Conservation (phyloP, 345 rosid species). For the Alliaria petiolata region DNA sequence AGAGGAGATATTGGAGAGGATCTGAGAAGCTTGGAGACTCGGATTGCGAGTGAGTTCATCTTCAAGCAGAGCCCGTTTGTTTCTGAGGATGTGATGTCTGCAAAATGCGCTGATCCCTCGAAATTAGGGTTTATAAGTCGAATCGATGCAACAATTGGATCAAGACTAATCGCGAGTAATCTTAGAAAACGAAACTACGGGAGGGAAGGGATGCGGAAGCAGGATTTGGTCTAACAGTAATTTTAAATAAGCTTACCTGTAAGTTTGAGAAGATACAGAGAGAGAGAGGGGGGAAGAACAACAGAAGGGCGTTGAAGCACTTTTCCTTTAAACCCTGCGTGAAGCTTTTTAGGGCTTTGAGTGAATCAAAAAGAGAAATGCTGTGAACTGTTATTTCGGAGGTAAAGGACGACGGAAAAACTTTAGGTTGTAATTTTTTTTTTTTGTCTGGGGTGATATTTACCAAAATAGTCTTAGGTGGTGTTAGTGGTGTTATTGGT, state of each 20-base stretch:
- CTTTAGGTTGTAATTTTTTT: too few species aligned
- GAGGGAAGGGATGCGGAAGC: neutral
- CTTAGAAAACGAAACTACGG: neutral
- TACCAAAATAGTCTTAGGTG: too few species aligned
- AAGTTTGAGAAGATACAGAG: neutral
- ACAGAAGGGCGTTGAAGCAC: neutral
- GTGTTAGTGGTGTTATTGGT: too few species aligned
- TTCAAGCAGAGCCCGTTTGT: neutral
- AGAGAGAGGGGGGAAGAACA: neutral
- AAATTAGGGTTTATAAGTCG: neutral
- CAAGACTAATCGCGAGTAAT: neutral
- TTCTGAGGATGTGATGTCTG: neutral
- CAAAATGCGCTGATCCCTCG: neutral
- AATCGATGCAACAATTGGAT: neutral
- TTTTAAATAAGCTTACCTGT: neutral
- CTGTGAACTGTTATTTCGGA: neutral
- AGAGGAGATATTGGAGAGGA: constrained; percentile 13
- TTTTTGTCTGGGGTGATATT: too few species aligned
- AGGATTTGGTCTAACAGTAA: neutral
- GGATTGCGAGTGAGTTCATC: constrained; percentile 26
- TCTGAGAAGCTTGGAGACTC: constrained; percentile 24
- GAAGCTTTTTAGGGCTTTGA: neutral
- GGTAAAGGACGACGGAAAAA: constrained; percentile 6
- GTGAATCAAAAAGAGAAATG: neutral
- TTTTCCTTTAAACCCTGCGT: neutral